A percentile compares a stretch with the other conserved stretches of the same genome.
Conservation (phyloP, 768 basidiomycete species). For the Naganishia kalamii region DNA sequence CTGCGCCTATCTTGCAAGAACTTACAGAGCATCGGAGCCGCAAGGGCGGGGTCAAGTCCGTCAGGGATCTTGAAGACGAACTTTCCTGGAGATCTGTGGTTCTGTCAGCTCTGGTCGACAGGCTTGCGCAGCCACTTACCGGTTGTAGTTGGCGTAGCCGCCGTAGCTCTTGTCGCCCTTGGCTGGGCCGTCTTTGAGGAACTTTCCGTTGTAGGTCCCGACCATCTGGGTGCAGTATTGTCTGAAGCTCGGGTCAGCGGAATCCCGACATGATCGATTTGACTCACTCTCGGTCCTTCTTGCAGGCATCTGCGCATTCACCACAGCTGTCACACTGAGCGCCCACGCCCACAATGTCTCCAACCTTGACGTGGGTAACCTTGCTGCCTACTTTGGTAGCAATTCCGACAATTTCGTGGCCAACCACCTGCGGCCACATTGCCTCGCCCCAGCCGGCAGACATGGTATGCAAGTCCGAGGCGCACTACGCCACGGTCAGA, state of each 20-base stretch:
- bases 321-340: conserved; percentile 56
- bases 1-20: background rate
- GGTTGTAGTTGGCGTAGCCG: conserved; percentile 27
- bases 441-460: conserved; percentile 48
- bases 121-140: background rate
- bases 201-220: conserved; percentile 35
- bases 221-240: conserved; percentile 15
- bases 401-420: conserved; percentile 57
- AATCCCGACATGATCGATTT: background rate
- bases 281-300: conserved; percentile 35
- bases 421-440: conserved; percentile 42
- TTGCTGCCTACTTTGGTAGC: conserved; percentile 54
- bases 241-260: background rate
- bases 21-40: conserved; percentile 41
- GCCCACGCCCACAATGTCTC: conserved; percentile 57
- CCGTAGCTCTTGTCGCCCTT: conserved; percentile 36
- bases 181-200: conserved; percentile 27
- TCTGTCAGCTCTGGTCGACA: background rate
- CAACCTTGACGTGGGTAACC: conserved; percentile 55
- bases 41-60: conserved; percentile 50
- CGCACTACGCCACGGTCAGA: conserved; percentile 45
- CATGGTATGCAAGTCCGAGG: conserved; percentile 53
- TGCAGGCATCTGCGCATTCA: conserved; percentile 51
- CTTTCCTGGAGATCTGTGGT: conserved; percentile 38
- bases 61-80: conserved; percentile 64